Percentiles rank a stretch among this genome's conserved stretches.
phyloP scores from a whole-genome alignment of 2,329 filamentous ascomycete genomes.

The Bertia moriformis region DNA sequence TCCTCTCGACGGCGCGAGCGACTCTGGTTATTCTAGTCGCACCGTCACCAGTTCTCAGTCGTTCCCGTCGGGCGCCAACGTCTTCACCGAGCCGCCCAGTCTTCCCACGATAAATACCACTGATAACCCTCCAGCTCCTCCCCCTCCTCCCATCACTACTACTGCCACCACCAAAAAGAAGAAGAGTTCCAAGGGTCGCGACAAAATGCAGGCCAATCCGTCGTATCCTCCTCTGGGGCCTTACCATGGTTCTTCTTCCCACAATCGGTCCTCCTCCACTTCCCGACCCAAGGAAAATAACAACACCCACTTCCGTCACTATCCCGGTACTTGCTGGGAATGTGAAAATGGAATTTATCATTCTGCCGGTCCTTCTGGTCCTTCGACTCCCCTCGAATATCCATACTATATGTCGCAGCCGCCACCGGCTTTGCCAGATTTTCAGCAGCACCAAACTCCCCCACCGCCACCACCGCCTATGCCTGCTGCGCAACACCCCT shows the following conservation, averaged over 20 bases:
- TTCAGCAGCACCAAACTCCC: no score
- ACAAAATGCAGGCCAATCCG: neutral
- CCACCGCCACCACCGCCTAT: neutral
- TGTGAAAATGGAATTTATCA: conserved; percentile 18
- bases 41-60: conserved; percentile 35
- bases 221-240: neutral
- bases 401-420: conserved; percentile 9
- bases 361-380: conserved; percentile 13
- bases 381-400: conserved; percentile 10
- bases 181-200: no score
- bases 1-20: conserved; percentile 30
- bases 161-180: no score
- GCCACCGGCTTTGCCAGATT: conserved; percentile 5
- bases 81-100: conserved; percentile 16
- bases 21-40: conserved; percentile 48
- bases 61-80: conserved; percentile 15
- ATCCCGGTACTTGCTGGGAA: conserved; percentile 16
- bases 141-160: no score
- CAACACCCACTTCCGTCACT: conserved; percentile 12
- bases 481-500: no score
- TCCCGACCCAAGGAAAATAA: conserved; percentile 13
- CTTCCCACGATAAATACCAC: conserved; percentile 14
- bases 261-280: neutral
- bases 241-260: neutral
- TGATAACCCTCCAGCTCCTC: no score